Percentiles rank a stretch among this genome's conserved stretches.
These are phyloP conservation scores for Ceratocystis smalleyi DNA, from an alignment of 2,329 filamentous ascomycete genomes.

Conservation along the genomic window DNA sequence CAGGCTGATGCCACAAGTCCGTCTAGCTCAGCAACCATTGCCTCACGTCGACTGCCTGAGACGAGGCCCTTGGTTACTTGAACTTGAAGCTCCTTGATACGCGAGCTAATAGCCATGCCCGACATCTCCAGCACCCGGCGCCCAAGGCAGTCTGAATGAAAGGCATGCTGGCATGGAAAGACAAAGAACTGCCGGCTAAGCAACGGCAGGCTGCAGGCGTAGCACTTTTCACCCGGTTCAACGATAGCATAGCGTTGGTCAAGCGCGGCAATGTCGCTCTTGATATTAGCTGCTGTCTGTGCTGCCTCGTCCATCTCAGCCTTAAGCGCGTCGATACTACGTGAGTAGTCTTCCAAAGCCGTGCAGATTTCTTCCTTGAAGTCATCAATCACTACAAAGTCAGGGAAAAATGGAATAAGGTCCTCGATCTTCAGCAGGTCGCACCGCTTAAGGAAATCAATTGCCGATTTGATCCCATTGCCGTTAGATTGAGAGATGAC, in stretches of 20 bases:
- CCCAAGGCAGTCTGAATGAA: conserved; percentile 88
- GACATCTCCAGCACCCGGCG: conserved; percentile 70
- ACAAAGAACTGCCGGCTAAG: conserved; percentile 92
- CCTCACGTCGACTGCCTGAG: conserved; percentile 57
- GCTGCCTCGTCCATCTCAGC: conserved; percentile 93
- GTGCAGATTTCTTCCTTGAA: conserved; percentile 97
- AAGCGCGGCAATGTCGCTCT: conserved; percentile 69
- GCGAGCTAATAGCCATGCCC: conserved; percentile 56
- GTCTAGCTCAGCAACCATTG: conserved; percentile 76
- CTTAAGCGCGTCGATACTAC: conserved; percentile 75
- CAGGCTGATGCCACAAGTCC: conserved; percentile 80
- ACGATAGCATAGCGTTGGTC: conserved; percentile 90
- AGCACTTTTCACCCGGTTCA: conserved; percentile 88
- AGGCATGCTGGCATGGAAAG: conserved; percentile 94
- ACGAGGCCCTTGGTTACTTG: conserved; percentile 66
- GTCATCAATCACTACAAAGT: conserved; percentile 96
- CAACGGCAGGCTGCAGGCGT: conserved; percentile 70
- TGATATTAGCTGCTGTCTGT: conserved; percentile 78
- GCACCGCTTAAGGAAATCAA: conserved; percentile 83
- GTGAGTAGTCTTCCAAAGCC: conserved; percentile 82
- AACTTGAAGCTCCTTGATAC: conserved; percentile 72
- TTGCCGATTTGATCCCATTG: conserved; percentile 78
- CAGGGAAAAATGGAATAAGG: conserved; percentile 92
- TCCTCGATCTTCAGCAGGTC: conserved; percentile 91
- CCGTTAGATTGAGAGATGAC: conserved; percentile 59